Base-by-base conservation (phyloP, 768 basidiomycete genomes). In the Psilocybe subaeruginosa region DNA sequence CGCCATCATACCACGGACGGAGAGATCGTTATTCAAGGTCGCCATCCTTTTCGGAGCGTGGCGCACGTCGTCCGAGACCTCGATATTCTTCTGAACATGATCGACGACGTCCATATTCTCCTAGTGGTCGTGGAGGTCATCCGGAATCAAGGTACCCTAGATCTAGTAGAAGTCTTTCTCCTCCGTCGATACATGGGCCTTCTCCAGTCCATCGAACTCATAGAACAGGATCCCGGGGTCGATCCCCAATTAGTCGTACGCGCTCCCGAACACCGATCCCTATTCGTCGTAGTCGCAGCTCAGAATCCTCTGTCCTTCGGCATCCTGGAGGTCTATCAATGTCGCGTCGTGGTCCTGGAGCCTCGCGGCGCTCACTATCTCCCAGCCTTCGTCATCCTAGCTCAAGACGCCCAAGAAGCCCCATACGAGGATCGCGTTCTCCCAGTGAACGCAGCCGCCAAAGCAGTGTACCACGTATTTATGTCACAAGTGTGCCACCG, bases 91-190 rank as follows among this genome's bases (percentile, higher is more conserved):
- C 63, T n/a, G 45, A 62, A 23, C 56, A 52, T 27, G 58, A 51
- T 43, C 58, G 61, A 39, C 41, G 33, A 14, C 55, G 59, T 7
- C 56, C 61, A 16, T 59, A 54, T 31, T 58, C 65, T 52, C 64
- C 58, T 17, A 23, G 33, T 54, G 52, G 51, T 17, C 31, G 45
- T 41, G 54, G 59, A n/a, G 33, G 49, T 37, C 60, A 30, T 14
- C 49, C 50, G 11, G 17, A 14, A 50, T 47, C 56, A 9, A 50
- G 56, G 29, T 41, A 51, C n/a, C 45, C 35, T 11, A 58, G 56
- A 2, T 52, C 61, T 8, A 58, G 56, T 30, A 31, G 51, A 12
- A 47, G 51, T 31, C 56, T 45, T 35, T 33, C 51, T 2, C 51
- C 51, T n/a, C 33, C 33, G 8, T 53, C 51, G n/a, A 53, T 35